Base-by-base conservation (phyloP, 768 basidiomycete genomes). In the Pleurotus djamor region DNA sequence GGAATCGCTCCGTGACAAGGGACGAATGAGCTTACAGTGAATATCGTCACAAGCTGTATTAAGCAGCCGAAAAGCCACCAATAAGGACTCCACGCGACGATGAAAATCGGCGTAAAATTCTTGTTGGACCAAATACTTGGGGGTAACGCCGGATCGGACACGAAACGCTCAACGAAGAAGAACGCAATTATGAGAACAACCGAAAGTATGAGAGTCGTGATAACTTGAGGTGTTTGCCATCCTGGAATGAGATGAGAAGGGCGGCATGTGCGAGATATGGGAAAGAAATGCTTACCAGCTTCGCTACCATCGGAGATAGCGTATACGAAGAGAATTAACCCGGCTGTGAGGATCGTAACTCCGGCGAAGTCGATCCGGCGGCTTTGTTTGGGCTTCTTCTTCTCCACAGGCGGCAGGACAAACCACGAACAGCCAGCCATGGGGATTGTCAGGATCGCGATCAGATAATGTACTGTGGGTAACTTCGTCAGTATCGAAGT, bases 121-220 rank as follows among this genome's bases (percentile, higher is more conserved):
- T 59, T 63, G 52, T 72, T 72, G n/a, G 67, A 70, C 78, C 78
- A 79, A 0, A 66, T 74, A 14, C 59, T 60, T 35, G 78, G 77
- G 1, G 78, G 79, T 52, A 60, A 43, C 13, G 60, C 60, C 4
- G 62, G 62, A 12, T 61, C 60, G 38, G 58, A 45, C 9, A 65
- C 60, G 38, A 48, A 35, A 17, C 14, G 12, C 62, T 84, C 82
- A 72, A 76, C 82, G 58, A 75, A 69, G 67, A 83, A 77, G 70
- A 85, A 85, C 1, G 48, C 68, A 37, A 64, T 60, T 17, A 65
- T 64, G 10, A 79, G 60, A 6, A 74, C 49, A 58, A 81, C 65
- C 4, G 82, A 77, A 17, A 82, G 61, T 13, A 79, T 64, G 41
- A 85, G 68, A 0, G 79, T 76, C 4, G 66, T 68, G 48, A 84